These are phyloP conservation scores for Stachybotrys echinatus DNA, from an alignment of 2,329 filamentous ascomycete genomes.

Conservation along the genomic window DNA sequence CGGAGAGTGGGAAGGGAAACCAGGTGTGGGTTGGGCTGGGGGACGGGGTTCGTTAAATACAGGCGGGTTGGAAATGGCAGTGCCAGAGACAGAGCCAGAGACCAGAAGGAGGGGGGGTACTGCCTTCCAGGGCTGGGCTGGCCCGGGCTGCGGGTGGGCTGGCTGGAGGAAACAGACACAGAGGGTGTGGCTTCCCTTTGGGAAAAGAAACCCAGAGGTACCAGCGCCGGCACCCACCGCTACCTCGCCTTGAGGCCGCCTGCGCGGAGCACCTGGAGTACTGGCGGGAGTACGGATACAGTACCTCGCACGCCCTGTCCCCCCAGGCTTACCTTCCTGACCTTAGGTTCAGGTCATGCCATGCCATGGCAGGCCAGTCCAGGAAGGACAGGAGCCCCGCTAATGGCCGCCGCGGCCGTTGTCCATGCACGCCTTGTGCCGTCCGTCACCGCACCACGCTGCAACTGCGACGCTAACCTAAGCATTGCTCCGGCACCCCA, in stretches of 20 bases:
- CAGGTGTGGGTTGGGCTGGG: conserved; percentile 6
- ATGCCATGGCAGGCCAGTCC: neutral
- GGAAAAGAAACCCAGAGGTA: neutral
- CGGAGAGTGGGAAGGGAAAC: conserved; percentile 17
- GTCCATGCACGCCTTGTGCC: neutral
- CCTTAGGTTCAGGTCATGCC: neutral
- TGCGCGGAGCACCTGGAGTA: neutral
- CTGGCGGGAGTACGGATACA: too few species aligned
- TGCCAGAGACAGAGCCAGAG: neutral
- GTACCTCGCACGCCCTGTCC: neutral
- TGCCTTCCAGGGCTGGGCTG: neutral
- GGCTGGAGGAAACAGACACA: neutral
- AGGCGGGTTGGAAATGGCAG: conserved; percentile 3
- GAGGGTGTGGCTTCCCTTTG: neutral
- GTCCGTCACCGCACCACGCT: neutral
- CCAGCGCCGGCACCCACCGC: neutral
- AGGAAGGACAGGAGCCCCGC: neutral
- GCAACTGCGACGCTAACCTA: too few species aligned
- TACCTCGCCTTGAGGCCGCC: too few species aligned
- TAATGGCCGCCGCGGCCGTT: neutral
- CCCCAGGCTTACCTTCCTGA: neutral
- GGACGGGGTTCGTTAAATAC: conserved; percentile 23
- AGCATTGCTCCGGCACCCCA: too few species aligned
- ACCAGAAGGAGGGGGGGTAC: neutral
- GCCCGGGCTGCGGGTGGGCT: neutral